Base-by-base conservation (phyloP, 1,284 basidiomycete species). In the Flammula alnicola region DNA sequence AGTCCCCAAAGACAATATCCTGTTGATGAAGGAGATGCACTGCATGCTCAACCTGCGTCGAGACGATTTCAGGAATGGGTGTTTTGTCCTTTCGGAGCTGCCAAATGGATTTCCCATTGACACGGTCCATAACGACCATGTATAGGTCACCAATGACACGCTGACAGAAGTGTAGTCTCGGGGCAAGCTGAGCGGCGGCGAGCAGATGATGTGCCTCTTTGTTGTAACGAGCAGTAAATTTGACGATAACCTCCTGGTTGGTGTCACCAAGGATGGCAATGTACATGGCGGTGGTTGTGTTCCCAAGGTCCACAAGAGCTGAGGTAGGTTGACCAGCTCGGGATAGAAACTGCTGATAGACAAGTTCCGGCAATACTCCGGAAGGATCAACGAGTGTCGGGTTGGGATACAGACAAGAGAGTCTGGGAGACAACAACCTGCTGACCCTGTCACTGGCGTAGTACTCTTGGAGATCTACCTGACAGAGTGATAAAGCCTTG, bases 61-160 rank as follows among this genome's bases (percentile, higher is more conserved):
- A 35, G 44, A 58, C 46, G 20, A 36, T 26, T 9, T 25, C 36
- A 26, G 57, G 47, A 41, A 53, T 12, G 20, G 51, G 37, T 12
- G 1, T 38, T 43, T 38, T 39, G 16, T 39, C 44, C 40, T 52
- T 4, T 44, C 19, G 45, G 22, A 57, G 46, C 35, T 52, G 49
- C 51, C 49, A 50, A 31, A 56, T 20, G 14, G 54, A 51, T 16
- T 17, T 48, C 12, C 41, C 56, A 43, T 54, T 36, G 4, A 54
- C 38, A 41, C 48, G 50, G 8, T 57, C 57, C 59, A 61, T 59
- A 26, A 57, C 41, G 30, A 57, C 49, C 55, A 59, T 57, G 39
- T 57, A 58, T 32, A 56, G 45, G 25, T 48, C 50, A 5, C 59
- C 55, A 36, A 58, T 42, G 19, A 57, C 39, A 30, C 37, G 52